Conservation (phyloP, 2,329 filamentous ascomycete species). For the Sarocladium strictum region DNA sequence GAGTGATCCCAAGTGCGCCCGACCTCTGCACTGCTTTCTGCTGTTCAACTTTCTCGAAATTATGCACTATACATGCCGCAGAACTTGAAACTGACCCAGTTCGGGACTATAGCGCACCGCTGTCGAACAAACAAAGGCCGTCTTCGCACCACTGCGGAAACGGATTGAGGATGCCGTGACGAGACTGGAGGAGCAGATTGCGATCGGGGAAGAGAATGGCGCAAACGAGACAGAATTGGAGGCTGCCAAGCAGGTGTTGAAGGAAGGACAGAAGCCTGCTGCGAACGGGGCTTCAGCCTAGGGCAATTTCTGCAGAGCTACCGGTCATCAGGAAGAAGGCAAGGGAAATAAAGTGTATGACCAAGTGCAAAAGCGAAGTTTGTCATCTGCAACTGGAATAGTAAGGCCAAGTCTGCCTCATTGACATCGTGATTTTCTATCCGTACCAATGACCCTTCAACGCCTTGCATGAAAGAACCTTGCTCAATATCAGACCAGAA, state of each 20-base stretch:
- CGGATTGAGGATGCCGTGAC: conserved; percentile 67
- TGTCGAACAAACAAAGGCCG: conserved; percentile 78
- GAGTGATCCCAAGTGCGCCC: conserved; percentile 25
- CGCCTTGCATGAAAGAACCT: neutral
- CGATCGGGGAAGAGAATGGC: conserved; percentile 48
- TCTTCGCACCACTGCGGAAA: conserved; percentile 66
- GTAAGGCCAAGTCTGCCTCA: neutral
- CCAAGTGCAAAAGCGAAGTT: neutral
- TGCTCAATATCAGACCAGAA: neutral
- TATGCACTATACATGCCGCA: no score
- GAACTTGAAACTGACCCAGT: neutral
- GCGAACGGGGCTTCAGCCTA: conserved; percentile 10
- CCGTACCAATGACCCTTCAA: no score
- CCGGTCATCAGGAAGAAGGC: neutral
- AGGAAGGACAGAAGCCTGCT: conserved; percentile 30
- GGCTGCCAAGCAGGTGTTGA: conserved; percentile 49
- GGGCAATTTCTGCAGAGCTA: neutral
- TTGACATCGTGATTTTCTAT: no score
- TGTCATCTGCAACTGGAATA: neutral
- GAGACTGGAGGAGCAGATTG: conserved; percentile 71
- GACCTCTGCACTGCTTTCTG: no score
- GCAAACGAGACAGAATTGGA: conserved; percentile 43
- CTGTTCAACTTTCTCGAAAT: no score
- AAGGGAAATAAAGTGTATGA: neutral
- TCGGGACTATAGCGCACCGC: conserved; percentile 57